Evolutionary conservation across 495 filamentous ascomycete species (phyloP), one percentile per base, ranked within the genome.

Genomic region (Penicillium silybi): DNA sequence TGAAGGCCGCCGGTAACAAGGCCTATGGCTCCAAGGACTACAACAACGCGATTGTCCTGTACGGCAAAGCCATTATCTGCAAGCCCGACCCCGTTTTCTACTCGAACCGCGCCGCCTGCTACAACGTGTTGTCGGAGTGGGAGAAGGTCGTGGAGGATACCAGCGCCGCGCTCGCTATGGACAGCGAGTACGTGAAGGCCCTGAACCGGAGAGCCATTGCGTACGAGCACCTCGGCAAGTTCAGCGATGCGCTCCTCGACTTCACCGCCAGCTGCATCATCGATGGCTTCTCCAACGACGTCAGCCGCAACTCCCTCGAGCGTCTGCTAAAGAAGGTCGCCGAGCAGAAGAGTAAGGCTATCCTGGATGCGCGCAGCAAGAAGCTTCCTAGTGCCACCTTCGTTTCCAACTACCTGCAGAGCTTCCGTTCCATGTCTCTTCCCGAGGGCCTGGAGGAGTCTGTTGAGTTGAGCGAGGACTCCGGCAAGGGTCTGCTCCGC

Each of bases 221-320:
- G 35, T 97, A 97, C 66, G 93, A 99, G 71, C 88, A 97, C 61
- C 78, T 93, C 5, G 85, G 83, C 45, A 87, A 86, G 65, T 96
- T 85, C 77, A 95, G 90, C 76, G 90, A 96, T 61, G 95, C 93
- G 41, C 84, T 99, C 18, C 80, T 99, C 26, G 93, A 99, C 70
- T 97, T 91, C 70, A 99, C 93, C 16, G 95, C 95, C 37, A 96
- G 90, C 77, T 99, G 93, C 74, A 99, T 99, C 61, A 96, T 99
- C 67, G 95, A 97, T 72, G 84, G 83, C 42, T 99, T 99, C 79
- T 82, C 84, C 66, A 97, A 93, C 69, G 87, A 96, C 58, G 72
- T 78, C 45, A 93, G 87, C 62, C 91, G 92, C 15, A 82, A 92
- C 64, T 84, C 89, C 18, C 90, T 99, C 6, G 93, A 99, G 77